Evolutionary conservation across 2,329 filamentous ascomycete genomes (phyloP), one percentile per base, ranked within the genome.

Genomic region (Hypocrella siamensis): DNA sequence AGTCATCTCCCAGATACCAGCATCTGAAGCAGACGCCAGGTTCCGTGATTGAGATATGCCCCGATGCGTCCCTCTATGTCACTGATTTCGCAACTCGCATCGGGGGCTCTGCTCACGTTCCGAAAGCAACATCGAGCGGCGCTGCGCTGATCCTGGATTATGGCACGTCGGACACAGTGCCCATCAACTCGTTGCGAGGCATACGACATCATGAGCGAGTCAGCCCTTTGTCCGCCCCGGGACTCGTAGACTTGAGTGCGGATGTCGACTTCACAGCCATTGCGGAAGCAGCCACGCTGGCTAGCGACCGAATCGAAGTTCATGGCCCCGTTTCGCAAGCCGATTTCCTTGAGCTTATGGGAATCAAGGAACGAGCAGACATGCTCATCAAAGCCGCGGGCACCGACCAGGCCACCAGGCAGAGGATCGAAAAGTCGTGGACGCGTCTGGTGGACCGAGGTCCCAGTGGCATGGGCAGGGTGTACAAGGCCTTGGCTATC

Each of bases 111-210:
- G 35, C 55, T 1, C 43, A 60, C 25, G 42, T 63, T 5, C 58
- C 64, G 1, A 86, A 83, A 48, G 42, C 61, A 0, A 51, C 49
- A 1, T 75, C 86, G 1, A 78, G 75, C 1, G 90, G 90, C 31
- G 90, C 86, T 7, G 90, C 88, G 1, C 65, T 98, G n/a, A 83
- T 98, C 43, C 73, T 98, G 28, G 90, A 98, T 59, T 98, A 98
- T 56, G 90, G 90, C 14, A 80, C 88, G 4, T 56, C 73, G 3
- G 65, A 75, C 44, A 80, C 63, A 0, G 75, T 98, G 30, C 90
- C 90, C 3, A 63, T 80, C 37, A 93, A 93, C 63, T 92, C 85
- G 0, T 67, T 98, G 16, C 79, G 90, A 19, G 90, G 90, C 16
- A 96, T 98, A 52, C 71, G 75, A 22, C 62, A 67, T 11, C 90